A percentile compares a stretch with the other conserved stretches of the same genome.
These are phyloP conservation scores for Ceratobasidium sp. DNA, from an alignment of 1,284 basidiomycete species.

Conservation along the genomic window DNA sequence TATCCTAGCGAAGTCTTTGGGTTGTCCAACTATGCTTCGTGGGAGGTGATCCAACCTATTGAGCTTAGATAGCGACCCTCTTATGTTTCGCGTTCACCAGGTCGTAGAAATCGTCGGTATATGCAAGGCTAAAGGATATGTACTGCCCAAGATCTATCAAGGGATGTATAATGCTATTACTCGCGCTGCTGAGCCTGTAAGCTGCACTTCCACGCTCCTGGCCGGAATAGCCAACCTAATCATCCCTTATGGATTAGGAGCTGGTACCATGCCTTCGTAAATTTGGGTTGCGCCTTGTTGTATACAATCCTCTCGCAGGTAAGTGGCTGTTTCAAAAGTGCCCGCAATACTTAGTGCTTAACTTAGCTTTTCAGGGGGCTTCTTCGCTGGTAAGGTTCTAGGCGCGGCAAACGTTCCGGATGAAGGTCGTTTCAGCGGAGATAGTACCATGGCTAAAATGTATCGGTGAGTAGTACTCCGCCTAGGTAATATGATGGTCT, in stretches of 20 bases:
- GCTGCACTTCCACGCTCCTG: not conserved
- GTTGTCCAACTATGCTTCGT: slow-evolving; percentile 64
- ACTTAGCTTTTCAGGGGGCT: slow-evolving; percentile 57
- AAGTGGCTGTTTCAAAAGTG: slow-evolving; percentile 46
- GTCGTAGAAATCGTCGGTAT: slow-evolving; percentile 70
- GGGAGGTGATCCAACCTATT: slow-evolving; percentile 56
- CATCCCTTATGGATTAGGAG: slow-evolving; percentile 54
- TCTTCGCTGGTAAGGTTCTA: slow-evolving; percentile 64
- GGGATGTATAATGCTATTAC: slow-evolving; percentile 68
- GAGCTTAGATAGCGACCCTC: not conserved
- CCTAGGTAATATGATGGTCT: not conserved
- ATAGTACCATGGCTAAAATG: slow-evolving; percentile 56
- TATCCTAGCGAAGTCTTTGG: slow-evolving; percentile 63
- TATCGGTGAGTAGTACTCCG: slow-evolving; percentile 55
- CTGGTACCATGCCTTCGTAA: slow-evolving; percentile 71
- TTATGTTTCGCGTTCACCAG: slow-evolving; percentile 51
- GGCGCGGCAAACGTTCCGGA: slow-evolving; percentile 54
- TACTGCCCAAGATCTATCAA: slow-evolving; percentile 69
- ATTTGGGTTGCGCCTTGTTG: slow-evolving; percentile 67
- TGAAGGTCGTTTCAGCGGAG: slow-evolving; percentile 59
- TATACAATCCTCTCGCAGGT: slow-evolving; percentile 68
- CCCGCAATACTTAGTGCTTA: not conserved
- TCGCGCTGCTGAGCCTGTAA: slow-evolving; percentile 63
- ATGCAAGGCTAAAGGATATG: slow-evolving; percentile 65
- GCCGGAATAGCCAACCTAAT: not conserved